These are phyloP conservation scores for Cetradonia linearis DNA, from an alignment of 495 filamentous ascomycete genomes.

Conservation along the genomic window DNA sequence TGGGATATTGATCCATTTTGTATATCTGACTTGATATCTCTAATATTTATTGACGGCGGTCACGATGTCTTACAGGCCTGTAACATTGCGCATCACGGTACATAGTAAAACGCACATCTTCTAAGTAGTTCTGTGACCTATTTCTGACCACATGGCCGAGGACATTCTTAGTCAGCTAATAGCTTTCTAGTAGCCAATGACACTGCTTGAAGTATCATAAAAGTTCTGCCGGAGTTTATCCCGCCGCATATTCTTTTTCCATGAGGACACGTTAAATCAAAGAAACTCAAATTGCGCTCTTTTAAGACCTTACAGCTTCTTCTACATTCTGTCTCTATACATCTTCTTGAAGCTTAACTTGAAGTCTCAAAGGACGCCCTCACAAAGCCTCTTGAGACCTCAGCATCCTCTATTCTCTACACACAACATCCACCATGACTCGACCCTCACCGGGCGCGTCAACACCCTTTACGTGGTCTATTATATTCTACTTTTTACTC, in stretches of 20 bases:
- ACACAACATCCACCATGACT: constrained; percentile 33
- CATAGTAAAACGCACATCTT: neutral
- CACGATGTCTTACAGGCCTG: too few relatives aligned
- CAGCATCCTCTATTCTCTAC: neutral
- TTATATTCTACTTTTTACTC: constrained; percentile 74
- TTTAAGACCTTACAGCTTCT: neutral
- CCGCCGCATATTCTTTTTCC: constrained; percentile 7
- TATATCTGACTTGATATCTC: neutral
- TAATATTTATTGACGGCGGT: neutral
- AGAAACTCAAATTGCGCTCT: neutral
- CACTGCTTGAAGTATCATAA: constrained; percentile 1
- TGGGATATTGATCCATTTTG: neutral
- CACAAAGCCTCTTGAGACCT: neutral
- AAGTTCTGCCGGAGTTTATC: neutral
- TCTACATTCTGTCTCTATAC: neutral
- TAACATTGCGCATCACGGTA: neutral
- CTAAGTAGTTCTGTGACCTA: neutral
- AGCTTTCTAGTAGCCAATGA: neutral
- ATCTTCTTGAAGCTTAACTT: neutral
- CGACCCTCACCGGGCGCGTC: constrained; percentile 39
- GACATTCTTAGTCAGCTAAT: neutral
- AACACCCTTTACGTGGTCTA: constrained; percentile 49
- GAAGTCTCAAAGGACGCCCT: neutral
- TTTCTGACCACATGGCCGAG: neutral
- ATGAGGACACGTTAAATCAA: constrained; percentile 7